Base-by-base conservation (phyloP, 2,329 filamentous ascomycete species). In the Apiospora koreana region DNA sequence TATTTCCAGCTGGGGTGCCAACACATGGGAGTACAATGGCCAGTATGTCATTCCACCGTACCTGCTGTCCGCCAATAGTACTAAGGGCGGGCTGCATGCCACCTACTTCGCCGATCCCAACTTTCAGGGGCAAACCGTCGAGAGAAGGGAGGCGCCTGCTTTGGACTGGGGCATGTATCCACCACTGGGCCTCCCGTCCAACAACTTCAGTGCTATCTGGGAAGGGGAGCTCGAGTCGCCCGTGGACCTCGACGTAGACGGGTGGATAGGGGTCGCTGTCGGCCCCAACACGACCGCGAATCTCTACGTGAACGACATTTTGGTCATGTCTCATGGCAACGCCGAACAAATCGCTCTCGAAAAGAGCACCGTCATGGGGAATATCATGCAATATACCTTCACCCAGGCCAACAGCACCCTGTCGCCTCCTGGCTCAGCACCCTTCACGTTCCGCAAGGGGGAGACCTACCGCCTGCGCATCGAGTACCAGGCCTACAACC, bases 111-210 rank as follows among this genome's bases (percentile, higher is more conserved):
- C 81, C 10, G 76, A 81, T 46, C 80, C 79, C 0, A 77, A 83
- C 65, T 85, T 84, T 72, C 77, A 70, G 6, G 66, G 79, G 16
- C 77, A 80, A 1, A 35, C 77, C 3, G 74, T 76, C 1, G 72
- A 77, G 35, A 76, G 73, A 42, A 65, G 79, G 14, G 83, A 85
- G 69, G 74, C 76, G 0, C 83, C 83, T 1, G 80, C 80, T 8
- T 77, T 82, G 2, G 81, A 84, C 68, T 85, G 83, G 83, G 82
- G 83, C 3, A 72, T 84, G 38, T 84, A 83, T 68, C 83, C 83
- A 14, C 83, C 83, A 0, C 77, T 80, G 1, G 80, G 80, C 5
- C 75, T 84, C 1, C 77, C 81, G 10, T 84, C 81, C 0, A 84
- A 81, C 70, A 85, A 85, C 71, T 85, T 84, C 72, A 84, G 82